Evolutionary conservation across 2,329 filamentous ascomycete species (phyloP).

Genomic region (Fusarium agapanthi): DNA sequence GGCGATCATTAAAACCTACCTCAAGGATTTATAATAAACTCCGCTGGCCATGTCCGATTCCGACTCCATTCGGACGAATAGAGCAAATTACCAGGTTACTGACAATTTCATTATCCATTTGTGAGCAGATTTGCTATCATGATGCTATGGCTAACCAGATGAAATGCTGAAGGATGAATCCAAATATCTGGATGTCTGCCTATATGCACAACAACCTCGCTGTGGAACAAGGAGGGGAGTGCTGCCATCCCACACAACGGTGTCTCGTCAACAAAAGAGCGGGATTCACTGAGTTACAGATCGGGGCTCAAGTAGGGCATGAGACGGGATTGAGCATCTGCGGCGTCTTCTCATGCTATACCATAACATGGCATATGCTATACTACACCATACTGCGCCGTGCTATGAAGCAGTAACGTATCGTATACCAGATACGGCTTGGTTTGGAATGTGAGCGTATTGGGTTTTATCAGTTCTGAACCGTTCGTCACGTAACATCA

Average conservation of each 20-base stretch:
- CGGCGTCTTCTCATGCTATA: not conserved
- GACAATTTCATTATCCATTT: conserved; percentile 3
- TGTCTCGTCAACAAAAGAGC: conserved; percentile 38
- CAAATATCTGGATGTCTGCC: conserved; percentile 10
- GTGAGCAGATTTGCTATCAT: conserved; percentile 1
- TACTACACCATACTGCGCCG: not conserved
- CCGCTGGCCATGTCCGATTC: conserved; percentile 28
- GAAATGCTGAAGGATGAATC: not conserved
- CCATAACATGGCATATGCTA: not conserved
- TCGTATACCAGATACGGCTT: conserved; percentile 17
- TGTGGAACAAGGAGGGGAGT: conserved; percentile 31
- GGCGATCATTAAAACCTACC: conserved; percentile 5
- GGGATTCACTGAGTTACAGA: conserved; percentile 28
- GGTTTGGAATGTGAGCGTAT: conserved; percentile 22
- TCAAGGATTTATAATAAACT: conserved; percentile 21
- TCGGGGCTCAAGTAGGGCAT: conserved; percentile 13
- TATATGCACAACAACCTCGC: conserved; percentile 24
- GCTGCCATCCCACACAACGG: conserved; percentile 16
- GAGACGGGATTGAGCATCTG: not conserved
- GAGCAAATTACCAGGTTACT: not conserved
- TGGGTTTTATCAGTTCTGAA: conserved; percentile 6
- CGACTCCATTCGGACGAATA: not conserved
- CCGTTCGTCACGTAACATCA: conserved; percentile 33
- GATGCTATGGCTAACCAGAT: not conserved
- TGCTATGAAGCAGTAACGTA: conserved; percentile 14